These are phyloP conservation scores for Tripidium arundinaceum DNA, from an alignment of 202 grass and related monocot species.

Conservation along the genomic window DNA sequence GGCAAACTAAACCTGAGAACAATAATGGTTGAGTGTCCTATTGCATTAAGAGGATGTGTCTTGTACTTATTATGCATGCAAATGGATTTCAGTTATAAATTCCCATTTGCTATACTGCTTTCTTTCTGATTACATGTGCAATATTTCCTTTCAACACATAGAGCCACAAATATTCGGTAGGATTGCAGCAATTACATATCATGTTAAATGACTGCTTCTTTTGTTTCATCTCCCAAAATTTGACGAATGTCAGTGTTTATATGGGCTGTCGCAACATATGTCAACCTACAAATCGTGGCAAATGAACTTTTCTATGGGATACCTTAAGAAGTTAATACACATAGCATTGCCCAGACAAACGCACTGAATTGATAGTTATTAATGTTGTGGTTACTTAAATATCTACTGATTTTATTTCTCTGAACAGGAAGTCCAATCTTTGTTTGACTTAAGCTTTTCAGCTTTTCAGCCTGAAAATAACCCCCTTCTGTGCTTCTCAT, in stretches of 20 bases:
- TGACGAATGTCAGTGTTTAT: not conserved
- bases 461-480: not conserved
- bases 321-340: too few species aligned
- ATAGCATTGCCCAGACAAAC: constrained; percentile 6
- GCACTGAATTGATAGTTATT: constrained; percentile 11
- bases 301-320: not conserved
- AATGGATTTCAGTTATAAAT: not conserved
- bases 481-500: constrained; percentile 28
- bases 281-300: not conserved
- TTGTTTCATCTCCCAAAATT: constrained; percentile 1
- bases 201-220: too few species aligned
- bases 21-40: not conserved
- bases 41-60: constrained; percentile 3
- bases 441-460: constrained; percentile 13
- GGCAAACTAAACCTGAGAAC: not conserved
- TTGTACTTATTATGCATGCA: constrained; percentile 6
- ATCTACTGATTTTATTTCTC: constrained; percentile 17
- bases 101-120: not conserved
- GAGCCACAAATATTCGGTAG: not conserved
- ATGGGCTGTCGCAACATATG: not conserved
- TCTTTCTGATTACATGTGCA: constrained; percentile 6
- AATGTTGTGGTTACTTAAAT: constrained; percentile 26
- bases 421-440: not conserved
- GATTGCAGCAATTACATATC: not conserved
- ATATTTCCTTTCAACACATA: constrained; percentile 12